Evolutionary conservation across 225 moss, liverwort and hornwort species (phyloP), one percentile per base, ranked within the genome.

Genomic region (Lunularia cruciata): DNA sequence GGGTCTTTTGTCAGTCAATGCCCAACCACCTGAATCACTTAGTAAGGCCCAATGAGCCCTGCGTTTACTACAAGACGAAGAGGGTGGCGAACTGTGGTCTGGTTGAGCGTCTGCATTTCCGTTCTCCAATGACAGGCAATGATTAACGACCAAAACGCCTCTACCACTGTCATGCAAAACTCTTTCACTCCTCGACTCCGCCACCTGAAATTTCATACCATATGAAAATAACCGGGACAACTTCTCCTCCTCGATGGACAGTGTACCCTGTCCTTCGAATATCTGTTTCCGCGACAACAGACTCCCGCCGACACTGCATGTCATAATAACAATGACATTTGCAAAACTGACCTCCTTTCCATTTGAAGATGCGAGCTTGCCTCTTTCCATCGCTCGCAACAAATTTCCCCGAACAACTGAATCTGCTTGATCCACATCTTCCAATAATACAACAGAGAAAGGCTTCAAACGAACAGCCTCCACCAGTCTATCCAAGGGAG

Each of bases 321-420:
- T 98, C 92, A 98, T 89, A 13, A 98, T 76, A 11, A 92, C 83
- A 0, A 92, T 83, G 31, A 85, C 84, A 18, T 92, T 86, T 1
- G 79, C 72, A 40, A 92, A 76, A 75, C 84, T 89, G 30, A 87
- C 89, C 46, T 98, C 96, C 27, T 85, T 87, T 15, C 82, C 75
- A 31, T 65, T 81, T 0, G 82, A 84, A 49, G 85, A 89, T 0
- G 77, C 72, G 4, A 98, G 77, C 83, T 81, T 98, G 38, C 96
- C 92, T 26, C 86, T 85, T 55, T 89, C 86, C 90, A 92, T 92
- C 0, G 96, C 90, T 43, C 77, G 68, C 8, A 83, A 32, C 6
- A 98, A 26, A 40, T 78, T 81, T 5, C 40, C 56, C 58, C 77
- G 70, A 0, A 83, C 49, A 1, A 81, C 53, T 20, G 30, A 62